Evolutionary conservation across 2,329 filamentous ascomycete genomes (phyloP), one percentile per base, ranked within the genome.

Genomic region (Neofusicoccum kwambonambiense): DNA sequence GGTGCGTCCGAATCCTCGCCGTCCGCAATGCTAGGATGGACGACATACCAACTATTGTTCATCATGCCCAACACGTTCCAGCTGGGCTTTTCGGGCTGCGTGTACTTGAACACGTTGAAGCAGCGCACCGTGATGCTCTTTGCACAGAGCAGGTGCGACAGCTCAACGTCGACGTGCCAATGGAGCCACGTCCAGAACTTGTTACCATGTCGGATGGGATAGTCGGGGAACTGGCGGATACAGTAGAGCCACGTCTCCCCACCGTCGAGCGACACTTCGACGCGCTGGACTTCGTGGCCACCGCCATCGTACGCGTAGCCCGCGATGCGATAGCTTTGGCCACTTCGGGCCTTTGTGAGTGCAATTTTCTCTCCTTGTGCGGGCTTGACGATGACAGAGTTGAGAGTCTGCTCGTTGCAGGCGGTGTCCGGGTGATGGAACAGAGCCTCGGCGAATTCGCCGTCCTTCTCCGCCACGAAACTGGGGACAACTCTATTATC

Each of bases 11-110:
- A 71, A 2, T 78, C 69, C 15, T 72, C 67, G 13, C 73, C 71
- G n/a, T 76, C 71, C 0, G 72, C 64, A 3, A 80, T 76, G 41
- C 80, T 77, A 0, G 78, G 71, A 51, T 77, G 78, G 13, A 85
- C 78, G 1, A 71, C 66, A 66, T 84, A 84, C 79, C 79, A 82
- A 66, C 78, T 79, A 50, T 84, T 85, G 70, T 85, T 85, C 82
- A 85, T 84, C 81, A 84, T 84, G 11, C 80, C 82, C 78, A 81
- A 77, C 1, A 82, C 74, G 65, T 84, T 84, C 82, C 82, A 85
- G 4, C 71, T 73, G 3, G 77, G 75, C 19, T 76, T 71, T 65
- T 77, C 69, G 1, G 83, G 82, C 66, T 85, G 82, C 1, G 81
- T 83, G 66, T 83, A 83, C 66, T 83, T 84, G 71, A 80, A 80